Evolutionary conservation across 1,139 yeast species (phyloP).

Genomic region (Taphrina flavorubra): DNA sequence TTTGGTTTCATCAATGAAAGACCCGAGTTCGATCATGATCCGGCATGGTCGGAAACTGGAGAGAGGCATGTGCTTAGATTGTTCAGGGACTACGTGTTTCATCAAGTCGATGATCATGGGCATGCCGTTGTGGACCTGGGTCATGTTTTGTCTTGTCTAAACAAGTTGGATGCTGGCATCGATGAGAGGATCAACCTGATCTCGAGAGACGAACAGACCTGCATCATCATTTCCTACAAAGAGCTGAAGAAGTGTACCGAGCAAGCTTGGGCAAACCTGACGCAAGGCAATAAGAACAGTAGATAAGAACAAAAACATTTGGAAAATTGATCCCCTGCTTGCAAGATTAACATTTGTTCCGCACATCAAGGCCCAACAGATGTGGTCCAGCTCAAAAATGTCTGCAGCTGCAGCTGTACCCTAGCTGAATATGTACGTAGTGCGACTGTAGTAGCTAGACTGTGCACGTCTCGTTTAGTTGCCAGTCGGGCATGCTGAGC

Average conservation of each 20-base stretch:
- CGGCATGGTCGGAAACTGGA: constrained; percentile 76
- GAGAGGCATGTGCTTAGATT: constrained; percentile 74
- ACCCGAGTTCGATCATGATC: constrained; percentile 66
- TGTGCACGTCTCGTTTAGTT: no score
- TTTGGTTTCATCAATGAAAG: constrained; percentile 78
- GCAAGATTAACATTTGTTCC: neutral
- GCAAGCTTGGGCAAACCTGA: constrained; percentile 67
- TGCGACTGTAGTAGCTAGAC: no score
- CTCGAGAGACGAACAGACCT: constrained; percentile 80
- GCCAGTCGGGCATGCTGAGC: neutral
- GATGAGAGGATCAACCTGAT: constrained; percentile 81
- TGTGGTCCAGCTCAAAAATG: no score
- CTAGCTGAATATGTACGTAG: no score
- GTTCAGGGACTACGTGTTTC: constrained; percentile 85
- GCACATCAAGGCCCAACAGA: no score
- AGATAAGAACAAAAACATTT: constrained; percentile 23
- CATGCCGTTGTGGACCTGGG: constrained; percentile 80
- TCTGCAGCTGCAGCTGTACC: no score
- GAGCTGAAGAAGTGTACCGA: constrained; percentile 73
- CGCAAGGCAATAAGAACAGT: constrained; percentile 23
- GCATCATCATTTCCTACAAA: constrained; percentile 78
- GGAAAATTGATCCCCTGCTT: neutral
- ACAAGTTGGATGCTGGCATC: constrained; percentile 90
- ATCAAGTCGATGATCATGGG: constrained; percentile 78
- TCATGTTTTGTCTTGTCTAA: constrained; percentile 76